Base-by-base conservation (phyloP, 345 rosid species). In the Isatis tinctoria region DNA sequence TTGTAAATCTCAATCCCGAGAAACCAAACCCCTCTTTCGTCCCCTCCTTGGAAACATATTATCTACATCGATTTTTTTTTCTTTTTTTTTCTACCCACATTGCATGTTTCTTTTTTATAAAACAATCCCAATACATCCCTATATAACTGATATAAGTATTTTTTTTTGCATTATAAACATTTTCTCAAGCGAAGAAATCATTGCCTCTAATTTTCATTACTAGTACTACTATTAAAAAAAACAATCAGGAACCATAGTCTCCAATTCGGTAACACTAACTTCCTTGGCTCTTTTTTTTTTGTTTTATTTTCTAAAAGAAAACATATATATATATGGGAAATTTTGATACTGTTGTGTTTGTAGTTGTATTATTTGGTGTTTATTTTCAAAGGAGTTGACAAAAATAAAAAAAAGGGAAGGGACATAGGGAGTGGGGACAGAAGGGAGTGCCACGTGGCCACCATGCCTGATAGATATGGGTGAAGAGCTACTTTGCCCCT, bases 11-110 rank as follows among this genome's bases (percentile, higher is more conserved):
- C 80, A 77, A 71, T 77, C 80, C 80, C 80, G 44, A 77, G 67
- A 77, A 77, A 77, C 76, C 76, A 71, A 71, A 65, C 73, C 6
- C 68, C 76, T 18, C 49, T 62, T 71, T 77, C 72, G 80, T 71
- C 35, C 80, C 80, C 76, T 77, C 80, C 18, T 71, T 65, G 76
- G 76, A 77, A 65, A 77, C 80, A 77, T 65, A 33, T 24, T 11
- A 24, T 51, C 32, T 51, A 24, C 56, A 22, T 27, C 26, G 11
- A 7, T 24, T 52, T 30, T 52, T 3, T n/a, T 52, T 52, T 52
- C 35, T 52, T 24, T 52, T 24, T 6, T 51, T 5, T 26, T 26
- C 6, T 8, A 28, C 30, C 3, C 4, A 27, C 4, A 3, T 27
- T 27, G 0, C 30, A 27, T 6, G 24, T 5, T 26, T 26, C 2